phyloP scores from a whole-genome alignment of 2,329 filamentous ascomycete genomes.

The Plectosphaerella sp. region DNA sequence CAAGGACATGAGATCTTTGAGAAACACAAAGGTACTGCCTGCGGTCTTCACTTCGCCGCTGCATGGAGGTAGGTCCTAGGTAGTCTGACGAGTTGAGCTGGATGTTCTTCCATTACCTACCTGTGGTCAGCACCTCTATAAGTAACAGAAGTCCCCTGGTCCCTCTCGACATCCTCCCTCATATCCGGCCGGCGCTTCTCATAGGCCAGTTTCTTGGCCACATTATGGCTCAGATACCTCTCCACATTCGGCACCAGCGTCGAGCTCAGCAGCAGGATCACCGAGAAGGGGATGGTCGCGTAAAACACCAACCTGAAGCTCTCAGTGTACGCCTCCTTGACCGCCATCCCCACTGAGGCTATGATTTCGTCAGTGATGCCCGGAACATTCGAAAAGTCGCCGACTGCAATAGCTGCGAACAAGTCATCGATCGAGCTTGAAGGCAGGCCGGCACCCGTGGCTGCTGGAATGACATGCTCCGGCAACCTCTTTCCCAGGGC shows the following conservation, averaged over 20 bases:
- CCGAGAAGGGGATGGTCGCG: conserved; percentile 32
- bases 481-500: conserved; percentile 26
- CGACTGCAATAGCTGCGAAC: conserved; percentile 24
- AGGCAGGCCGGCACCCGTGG: conserved; percentile 29
- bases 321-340: conserved; percentile 34
- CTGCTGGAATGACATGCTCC: conserved; percentile 26
- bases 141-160: not conserved
- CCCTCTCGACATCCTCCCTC: not conserved
- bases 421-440: conserved; percentile 23
- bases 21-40: not conserved
- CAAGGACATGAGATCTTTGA: too few species aligned
- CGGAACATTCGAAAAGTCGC: conserved; percentile 24
- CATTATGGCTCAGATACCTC: conserved; percentile 34
- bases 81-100: too few species aligned
- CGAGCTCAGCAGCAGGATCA: conserved; percentile 30
- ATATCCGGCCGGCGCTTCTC: not conserved
- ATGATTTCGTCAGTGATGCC: conserved; percentile 27
- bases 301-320: conserved; percentile 40
- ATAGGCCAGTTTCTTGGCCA: conserved; percentile 36
- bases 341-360: conserved; percentile 24
- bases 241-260: conserved; percentile 36
- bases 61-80: too few species aligned
- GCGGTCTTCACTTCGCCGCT: too few species aligned
- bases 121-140: too few species aligned
- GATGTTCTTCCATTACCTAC: too few species aligned